A percentile compares a stretch with the other conserved stretches of the same genome.
Evolutionary conservation across 2,329 filamentous ascomycete species (phyloP).

Genomic region (Diplodia intermedia): DNA sequence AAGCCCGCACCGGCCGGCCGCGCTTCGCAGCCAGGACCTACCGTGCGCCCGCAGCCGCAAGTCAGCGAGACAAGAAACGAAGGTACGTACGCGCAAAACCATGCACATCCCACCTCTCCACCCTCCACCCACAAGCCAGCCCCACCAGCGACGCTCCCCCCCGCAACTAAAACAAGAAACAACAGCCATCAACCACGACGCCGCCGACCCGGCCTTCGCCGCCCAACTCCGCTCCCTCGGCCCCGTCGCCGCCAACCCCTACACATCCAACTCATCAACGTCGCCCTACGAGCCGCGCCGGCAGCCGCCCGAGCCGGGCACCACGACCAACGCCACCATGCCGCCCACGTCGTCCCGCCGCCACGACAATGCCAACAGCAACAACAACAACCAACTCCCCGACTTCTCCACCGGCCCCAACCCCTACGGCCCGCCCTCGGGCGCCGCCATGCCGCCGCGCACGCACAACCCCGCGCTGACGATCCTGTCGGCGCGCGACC

Average conservation of each 20-base stretch:
- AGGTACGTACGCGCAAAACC: constrained; percentile 41
- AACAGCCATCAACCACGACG: constrained; percentile 65
- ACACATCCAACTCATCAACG: constrained; percentile 62
- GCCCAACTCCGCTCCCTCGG: constrained; percentile 75
- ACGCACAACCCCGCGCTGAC: constrained; percentile 61
- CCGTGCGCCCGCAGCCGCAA: constrained; percentile 49
- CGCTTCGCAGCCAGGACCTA: constrained; percentile 47
- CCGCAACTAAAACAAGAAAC: constrained; percentile 7
- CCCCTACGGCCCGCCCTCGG: constrained; percentile 37
- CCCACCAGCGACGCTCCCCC: not conserved
- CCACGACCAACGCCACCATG: not conserved
- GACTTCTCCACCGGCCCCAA: constrained; percentile 18
- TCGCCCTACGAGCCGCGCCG: constrained; percentile 47
- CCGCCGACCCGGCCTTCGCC: constrained; percentile 71
- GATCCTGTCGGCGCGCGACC: constrained; percentile 60
- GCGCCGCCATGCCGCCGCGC: constrained; percentile 39
- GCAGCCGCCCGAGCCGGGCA: not conserved
- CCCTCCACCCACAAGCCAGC: too few relatives aligned
- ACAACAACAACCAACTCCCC: constrained; percentile 28
- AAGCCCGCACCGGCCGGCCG: constrained; percentile 42
- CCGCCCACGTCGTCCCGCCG: constrained; percentile 15
- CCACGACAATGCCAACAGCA: constrained; percentile 35
- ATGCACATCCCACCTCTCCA: not conserved
- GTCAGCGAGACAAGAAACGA: constrained; percentile 49
- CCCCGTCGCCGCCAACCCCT: constrained; percentile 64